Evolutionary conservation across 345 rosid species (phyloP).

Genomic region (Gynandropsis gynandra): DNA sequence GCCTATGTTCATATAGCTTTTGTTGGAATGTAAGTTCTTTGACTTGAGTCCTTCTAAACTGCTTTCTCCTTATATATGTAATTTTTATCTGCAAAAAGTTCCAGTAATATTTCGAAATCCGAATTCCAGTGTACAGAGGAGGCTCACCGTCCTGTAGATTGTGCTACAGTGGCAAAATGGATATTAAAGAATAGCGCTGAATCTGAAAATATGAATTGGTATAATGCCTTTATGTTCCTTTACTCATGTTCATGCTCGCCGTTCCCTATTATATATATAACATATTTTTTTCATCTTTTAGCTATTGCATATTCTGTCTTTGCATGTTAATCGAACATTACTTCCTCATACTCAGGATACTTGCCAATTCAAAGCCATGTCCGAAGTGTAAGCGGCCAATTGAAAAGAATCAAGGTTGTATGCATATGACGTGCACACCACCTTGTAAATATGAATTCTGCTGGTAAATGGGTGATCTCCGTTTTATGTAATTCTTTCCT

Average conservation of each 20-base stretch:
- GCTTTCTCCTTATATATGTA: not conserved
- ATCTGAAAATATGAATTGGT: conserved; percentile 32
- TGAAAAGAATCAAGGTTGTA: conserved; percentile 32
- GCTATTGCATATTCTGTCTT: not conserved
- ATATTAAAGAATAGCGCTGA: conserved; percentile 29
- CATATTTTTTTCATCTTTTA: conserved; percentile 11
- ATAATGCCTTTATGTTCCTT: not conserved
- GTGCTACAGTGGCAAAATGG: conserved; percentile 25
- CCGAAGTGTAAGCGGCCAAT: conserved; percentile 32
- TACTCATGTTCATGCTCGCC: conserved; percentile 1
- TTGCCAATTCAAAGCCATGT: conserved; percentile 34
- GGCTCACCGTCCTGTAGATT: conserved; percentile 34
- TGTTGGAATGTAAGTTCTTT: conserved; percentile 33
- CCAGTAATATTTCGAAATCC: not conserved
- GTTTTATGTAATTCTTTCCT: conserved; percentile 11
- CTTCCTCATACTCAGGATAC: conserved; percentile 23
- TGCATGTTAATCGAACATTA: conserved; percentile 7
- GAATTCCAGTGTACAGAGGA: conserved; percentile 30
- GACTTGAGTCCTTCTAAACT: conserved; percentile 11
- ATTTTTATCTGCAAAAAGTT: not conserved
- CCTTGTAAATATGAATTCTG: conserved; percentile 34
- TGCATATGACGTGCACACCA: conserved; percentile 34
- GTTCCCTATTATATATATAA: not conserved
- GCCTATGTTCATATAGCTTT: conserved; percentile 30
- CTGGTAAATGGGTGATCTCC: conserved; percentile 21